Conservation (phyloP, 2,329 filamentous ascomycete species). For the Alternaria triticimaculans region DNA sequence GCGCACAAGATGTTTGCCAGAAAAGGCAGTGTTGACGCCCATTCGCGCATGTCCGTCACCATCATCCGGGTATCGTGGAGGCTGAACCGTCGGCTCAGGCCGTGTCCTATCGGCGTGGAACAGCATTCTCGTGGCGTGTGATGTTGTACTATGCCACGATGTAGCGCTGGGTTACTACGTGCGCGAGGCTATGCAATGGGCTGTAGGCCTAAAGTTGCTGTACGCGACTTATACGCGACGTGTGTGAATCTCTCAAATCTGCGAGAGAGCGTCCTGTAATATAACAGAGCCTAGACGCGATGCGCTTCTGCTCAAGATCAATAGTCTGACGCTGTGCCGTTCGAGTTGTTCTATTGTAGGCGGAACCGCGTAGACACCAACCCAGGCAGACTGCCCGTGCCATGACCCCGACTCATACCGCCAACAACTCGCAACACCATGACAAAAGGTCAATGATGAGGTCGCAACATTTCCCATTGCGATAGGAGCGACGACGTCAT, state of each 20-base stretch:
- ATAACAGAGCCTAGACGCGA: background rate
- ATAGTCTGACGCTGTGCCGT: background rate
- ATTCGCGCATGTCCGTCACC: background rate
- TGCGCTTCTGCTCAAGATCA: background rate
- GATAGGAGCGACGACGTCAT: conserved; percentile 3
- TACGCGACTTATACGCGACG: background rate
- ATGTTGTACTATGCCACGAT: conserved; percentile 9
- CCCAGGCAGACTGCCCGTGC: background rate
- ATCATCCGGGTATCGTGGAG: background rate
- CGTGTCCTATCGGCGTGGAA: background rate
- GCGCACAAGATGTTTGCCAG: background rate
- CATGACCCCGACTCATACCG: background rate
- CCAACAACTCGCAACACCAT: background rate
- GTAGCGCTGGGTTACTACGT: conserved; percentile 2
- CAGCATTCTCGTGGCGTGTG: background rate
- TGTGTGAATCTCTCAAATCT: background rate
- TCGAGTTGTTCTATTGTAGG: background rate
- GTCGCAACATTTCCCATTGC: background rate
- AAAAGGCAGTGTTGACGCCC: background rate
- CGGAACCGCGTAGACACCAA: background rate
- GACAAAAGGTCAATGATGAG: background rate
- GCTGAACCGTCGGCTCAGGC: background rate
- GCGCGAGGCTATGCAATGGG: conserved; percentile 2
- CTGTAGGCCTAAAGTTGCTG: background rate
- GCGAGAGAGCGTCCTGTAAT: background rate